Evolutionary conservation across 805 yeast species (phyloP), one percentile per base, ranked within the genome.

Genomic region (Middelhovenomyces tepae): DNA sequence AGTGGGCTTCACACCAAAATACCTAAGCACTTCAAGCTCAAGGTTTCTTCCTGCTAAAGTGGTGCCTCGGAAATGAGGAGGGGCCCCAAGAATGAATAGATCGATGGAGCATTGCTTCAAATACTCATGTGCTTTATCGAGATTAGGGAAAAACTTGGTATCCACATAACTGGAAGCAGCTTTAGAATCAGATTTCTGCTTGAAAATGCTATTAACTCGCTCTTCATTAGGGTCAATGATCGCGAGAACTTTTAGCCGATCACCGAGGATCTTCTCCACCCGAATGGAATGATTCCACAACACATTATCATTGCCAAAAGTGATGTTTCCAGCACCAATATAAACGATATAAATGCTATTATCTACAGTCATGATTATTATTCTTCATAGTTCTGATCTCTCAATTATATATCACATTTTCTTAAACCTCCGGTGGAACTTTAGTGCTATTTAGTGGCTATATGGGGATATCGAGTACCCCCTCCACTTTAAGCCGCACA

Each of bases 281-380:
- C 44, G 38, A 16, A 28, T 22, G 11, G 46, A 42, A 21, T 42
- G 44, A 20, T 42, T 42, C 46, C 46, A 42, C 4, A 36, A 36
- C 14, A 36, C 46, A 19, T 38, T 35, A 17, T 34, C 39, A 19
- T 32, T 31, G 13, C 46, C 46, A 28, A 42, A 42, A 15, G 43
- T 40, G 33, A 42, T 42, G 30, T 28, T 33, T 10, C 43, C 43
- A 7, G 37, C 40, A n/a, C 35, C 37, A n/a, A 32, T 24, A 21
- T 15, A 34, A 3, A 20, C 37, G 13, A 34, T 23, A 21, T 28
- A n/a, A n/a, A n/a, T n/a, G n/a, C n/a, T n/a, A n/a, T n/a, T n/a
- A n/a, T n/a, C n/a, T n/a, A n/a, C n/a, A n/a, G n/a, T n/a, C n/a
- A n/a, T n/a, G n/a, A n/a, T n/a, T n/a, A n/a, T n/a, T n/a, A n/a